Conservation (phyloP, 2,329 filamentous ascomycete genomes). For the Sclerotinia nivalis region DNA sequence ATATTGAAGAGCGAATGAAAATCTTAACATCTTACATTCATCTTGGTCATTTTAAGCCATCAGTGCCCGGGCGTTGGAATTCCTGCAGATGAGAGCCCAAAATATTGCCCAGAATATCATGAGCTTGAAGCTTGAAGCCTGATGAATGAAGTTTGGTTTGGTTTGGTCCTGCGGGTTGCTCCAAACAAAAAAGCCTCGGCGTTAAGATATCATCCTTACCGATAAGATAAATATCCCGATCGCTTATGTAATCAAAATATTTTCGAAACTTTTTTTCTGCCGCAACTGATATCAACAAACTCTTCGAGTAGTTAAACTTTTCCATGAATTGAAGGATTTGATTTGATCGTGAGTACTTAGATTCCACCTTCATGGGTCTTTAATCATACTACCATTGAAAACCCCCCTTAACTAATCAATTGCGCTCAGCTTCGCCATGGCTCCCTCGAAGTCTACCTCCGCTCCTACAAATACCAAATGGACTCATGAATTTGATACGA, state of each 20-base stretch:
- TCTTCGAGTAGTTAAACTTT: background rate
- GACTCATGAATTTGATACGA: conserved; percentile 82
- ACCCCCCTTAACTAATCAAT: background rate
- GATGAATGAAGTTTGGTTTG: background rate
- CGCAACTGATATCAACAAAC: conserved; percentile 12
- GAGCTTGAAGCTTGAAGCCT: background rate
- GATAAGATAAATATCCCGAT: background rate
- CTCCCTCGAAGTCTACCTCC: conserved; percentile 30
- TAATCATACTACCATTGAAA: background rate
- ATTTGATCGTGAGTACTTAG: conserved; percentile 13
- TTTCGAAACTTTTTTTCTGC: conserved; percentile 21
- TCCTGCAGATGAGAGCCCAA: background rate
- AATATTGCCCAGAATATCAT: background rate
- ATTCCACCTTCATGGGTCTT: too few relatives aligned
- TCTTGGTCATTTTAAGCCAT: background rate
- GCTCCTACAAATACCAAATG: conserved; percentile 64
- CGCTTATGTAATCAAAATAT: conserved; percentile 21
- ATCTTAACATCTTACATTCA: background rate
- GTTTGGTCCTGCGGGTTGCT: background rate
- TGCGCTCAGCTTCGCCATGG: conserved; percentile 29
- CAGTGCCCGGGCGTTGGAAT: background rate
- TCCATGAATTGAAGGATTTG: conserved; percentile 20
- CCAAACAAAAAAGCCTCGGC: conserved; percentile 1
- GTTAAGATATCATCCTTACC: background rate
- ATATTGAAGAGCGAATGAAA: background rate